Evolutionary conservation across 495 filamentous ascomycete genomes (phyloP), one percentile per base, ranked within the genome.

Genomic region (Lichenothelia convexa): DNA sequence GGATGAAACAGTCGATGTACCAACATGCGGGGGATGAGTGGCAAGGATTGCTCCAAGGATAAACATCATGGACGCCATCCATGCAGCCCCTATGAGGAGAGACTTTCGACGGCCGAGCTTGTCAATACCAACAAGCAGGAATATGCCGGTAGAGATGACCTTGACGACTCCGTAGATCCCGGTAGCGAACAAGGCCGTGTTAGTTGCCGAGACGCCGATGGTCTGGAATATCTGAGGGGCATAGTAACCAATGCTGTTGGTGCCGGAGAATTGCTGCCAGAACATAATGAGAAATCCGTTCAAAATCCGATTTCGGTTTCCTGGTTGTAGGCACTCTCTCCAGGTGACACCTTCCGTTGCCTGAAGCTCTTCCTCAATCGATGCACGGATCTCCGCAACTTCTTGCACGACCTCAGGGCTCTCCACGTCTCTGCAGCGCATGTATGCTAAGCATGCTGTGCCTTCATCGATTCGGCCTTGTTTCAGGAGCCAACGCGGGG

Each of bases 401-500:
- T 44, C 41, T 29, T 39, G 20, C 5, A 44, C 12, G n/a, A 40
- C n/a, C 11, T 40, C 41, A n/a, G 41, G 41, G 22, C 18, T 7
- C n/a, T n/a, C n/a, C n/a, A n/a, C n/a, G n/a, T n/a, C n/a, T n/a
- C n/a, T n/a, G n/a, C n/a, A n/a, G n/a, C n/a, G n/a, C n/a, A n/a
- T n/a, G n/a, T n/a, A n/a, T n/a, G n/a, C n/a, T n/a, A n/a, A n/a
- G n/a, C n/a, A n/a, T n/a, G n/a, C n/a, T n/a, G n/a, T n/a, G n/a
- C n/a, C 48, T 34, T 51, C 45, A 12, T 45, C 39, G 29, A 43
- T 33, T n/a, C 42, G 34, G 20, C 42, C 42, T 13, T 34, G 26
- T 3, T 34, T 34, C 4, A 37, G 39, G 6, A 48, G 45, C 48
- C 48, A 51, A 12, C 48, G 36, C 2, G 39, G 22, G 19, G 31